Evolutionary conservation across 2,329 filamentous ascomycete genomes (phyloP), one percentile per base, ranked within the genome.

Genomic region (Blumeria graminis): DNA sequence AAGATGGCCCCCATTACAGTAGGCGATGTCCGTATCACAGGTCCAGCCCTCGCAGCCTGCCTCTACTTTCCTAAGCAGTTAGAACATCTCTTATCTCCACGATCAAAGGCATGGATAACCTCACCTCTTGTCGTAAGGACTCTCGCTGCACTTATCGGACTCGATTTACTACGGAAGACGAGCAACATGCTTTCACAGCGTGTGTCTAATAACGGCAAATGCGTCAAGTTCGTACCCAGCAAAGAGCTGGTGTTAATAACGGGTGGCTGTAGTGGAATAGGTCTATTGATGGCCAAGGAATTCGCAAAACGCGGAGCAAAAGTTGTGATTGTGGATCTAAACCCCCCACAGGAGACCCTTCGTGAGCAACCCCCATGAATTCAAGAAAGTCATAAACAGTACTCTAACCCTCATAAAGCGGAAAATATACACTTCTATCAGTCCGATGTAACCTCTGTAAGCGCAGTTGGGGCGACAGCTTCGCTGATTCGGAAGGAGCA

Each of bases 171-270:
- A 8, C 68, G 70, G 32, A 69, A 69, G 52, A 58, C 76, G 16
- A 78, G 73, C 64, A 65, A 65, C 11, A 75, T 71, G 65, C 67
- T 80, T 9, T 79, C 76, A 58, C 67, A 71, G 1, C 68, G 71
- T 6, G 68, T 68, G 1, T 59, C 69, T 53, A 76, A 76, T 65
- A 74, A 73, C 63, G 77, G 72, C 69, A 69, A 65, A 10, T 63
- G 77, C 61, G 68, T 65, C 32, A 68, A 65, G 33, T 82, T 81
- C 65, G 72, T 77, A 18, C 86, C 82, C 79, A 71, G 71, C 34
- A 74, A 73, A 53, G 83, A 87, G 68, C 71, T 87, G 45, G 80
- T 84, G 2, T 70, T 88, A 41, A 74, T 89, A n/a, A 87, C 84
- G 0, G 85, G 85, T 6, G 85, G 84, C 6, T 77, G 80, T 51